Evolutionary conservation across 805 yeast genomes (phyloP), one percentile per base, ranked within the genome.

Genomic region (Candida schatavii): DNA sequence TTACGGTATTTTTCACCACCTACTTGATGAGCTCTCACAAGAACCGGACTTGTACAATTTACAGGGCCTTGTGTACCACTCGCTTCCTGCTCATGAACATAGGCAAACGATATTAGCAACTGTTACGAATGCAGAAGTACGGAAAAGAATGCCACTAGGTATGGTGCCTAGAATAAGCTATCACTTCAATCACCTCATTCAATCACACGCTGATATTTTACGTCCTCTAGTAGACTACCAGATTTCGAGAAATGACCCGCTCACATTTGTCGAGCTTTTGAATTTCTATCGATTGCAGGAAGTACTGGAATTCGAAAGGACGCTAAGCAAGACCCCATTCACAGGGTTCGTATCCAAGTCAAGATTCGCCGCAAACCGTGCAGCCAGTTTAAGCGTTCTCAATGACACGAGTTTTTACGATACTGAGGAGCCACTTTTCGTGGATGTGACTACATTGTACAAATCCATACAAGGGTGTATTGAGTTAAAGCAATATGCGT

Each of bases 151-250:
- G 21, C 14, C 32, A 7, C 14, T 29, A 13, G 14, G 14, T 29
- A 31, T 18, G 21, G 35, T 35, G 11, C 45, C 52, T 2, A 40
- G 52, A 11, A 35, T 50, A n/a, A 47, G 54, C 1, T 41, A 46
- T 35, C 63, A 61, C 30, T 62, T 59, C 39, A 45, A 48, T 13
- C 50, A 49, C 7, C 35, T 59, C 2, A 50, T 70, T 5, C 61
- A 63, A 41, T 37, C 49, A 28, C 52, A 57, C 17, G 72, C 74
- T 0, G 50, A 53, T 10, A 47, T 67, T n/a, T 37, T 70, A 17
- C 42, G 37, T 3, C 48, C 59, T 5, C 49, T 70, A 14, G 42
- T 67, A 7, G 40, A 45, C 9, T 66, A 60, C 45, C 60, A 61
- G 28, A 47, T 52, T 9, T 22, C 35, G 3, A 48, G 58, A 3